A percentile compares a stretch with the other conserved stretches of the same genome.
phyloP scores from a whole-genome alignment of 257 asterid species.

The Mentha longifolia region DNA sequence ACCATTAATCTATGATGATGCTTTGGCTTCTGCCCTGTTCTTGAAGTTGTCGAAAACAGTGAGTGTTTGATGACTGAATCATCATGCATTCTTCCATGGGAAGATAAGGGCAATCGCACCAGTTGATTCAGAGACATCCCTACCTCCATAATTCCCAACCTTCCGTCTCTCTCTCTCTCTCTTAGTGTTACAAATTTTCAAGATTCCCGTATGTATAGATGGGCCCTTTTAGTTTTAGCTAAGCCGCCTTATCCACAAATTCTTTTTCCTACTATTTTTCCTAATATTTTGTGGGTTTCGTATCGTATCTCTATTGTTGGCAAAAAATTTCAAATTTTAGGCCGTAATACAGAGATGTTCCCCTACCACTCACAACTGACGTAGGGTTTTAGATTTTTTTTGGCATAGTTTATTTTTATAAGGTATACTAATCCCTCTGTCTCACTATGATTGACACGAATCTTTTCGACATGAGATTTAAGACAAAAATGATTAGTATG shows the following conservation, averaged over 20 bases:
- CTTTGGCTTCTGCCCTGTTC: constrained; percentile 26
- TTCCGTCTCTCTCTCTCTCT: constrained; percentile 1
- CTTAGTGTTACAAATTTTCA: neutral
- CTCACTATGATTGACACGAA: too few species aligned
- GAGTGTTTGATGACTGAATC: constrained; percentile 58
- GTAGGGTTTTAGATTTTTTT: too few species aligned
- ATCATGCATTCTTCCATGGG: constrained; percentile 42
- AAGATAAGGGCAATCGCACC: constrained; percentile 57
- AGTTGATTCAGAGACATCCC: constrained; percentile 70
- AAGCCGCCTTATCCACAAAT: constrained; percentile 38
- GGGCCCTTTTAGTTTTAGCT: constrained; percentile 26
- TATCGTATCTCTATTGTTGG: neutral
- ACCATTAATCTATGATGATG: constrained; percentile 35
- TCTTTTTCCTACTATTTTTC: neutral
- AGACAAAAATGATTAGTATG: too few species aligned
- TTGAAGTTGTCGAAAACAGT: constrained; percentile 41
- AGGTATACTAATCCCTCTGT: too few species aligned
- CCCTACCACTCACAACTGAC: too few species aligned
- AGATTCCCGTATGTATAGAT: constrained; percentile 16
- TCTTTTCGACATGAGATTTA: too few species aligned
- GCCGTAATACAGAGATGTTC: too few species aligned
- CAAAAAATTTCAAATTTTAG: neutral
- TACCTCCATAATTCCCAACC: constrained; percentile 46
- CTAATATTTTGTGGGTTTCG: neutral
- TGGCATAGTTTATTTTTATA: too few species aligned